Evolutionary conservation across 1,284 basidiomycete species (phyloP).

Genomic region (Fomitopsis schrenkii): DNA sequence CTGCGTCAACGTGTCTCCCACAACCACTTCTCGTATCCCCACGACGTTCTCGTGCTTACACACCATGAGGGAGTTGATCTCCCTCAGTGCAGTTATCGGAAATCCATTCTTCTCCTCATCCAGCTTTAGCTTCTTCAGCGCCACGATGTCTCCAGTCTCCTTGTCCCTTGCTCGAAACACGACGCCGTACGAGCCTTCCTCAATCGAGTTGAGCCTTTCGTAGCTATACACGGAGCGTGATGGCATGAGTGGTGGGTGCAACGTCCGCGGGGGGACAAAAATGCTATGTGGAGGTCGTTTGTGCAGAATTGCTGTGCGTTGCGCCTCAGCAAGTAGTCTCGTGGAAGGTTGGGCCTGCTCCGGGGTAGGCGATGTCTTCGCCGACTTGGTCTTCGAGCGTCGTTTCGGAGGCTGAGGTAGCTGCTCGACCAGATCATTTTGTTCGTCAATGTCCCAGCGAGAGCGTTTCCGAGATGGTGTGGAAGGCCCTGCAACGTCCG

Average conservation of each 20-base stretch:
- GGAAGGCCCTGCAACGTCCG: conserved; percentile 18
- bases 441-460: conserved; percentile 62
- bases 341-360: conserved; percentile 6
- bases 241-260: conserved; percentile 72
- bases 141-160: conserved; percentile 91
- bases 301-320: conserved; percentile 11
- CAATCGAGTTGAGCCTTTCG: conserved; percentile 95
- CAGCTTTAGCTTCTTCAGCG: conserved; percentile 96
- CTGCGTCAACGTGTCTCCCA: conserved; percentile 99
- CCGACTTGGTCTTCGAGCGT: conserved; percentile 16
- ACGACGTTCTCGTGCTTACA: conserved; percentile 96
- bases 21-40: conserved; percentile 92
- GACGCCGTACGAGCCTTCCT: conserved; percentile 98
- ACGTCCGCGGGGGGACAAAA: conserved; percentile 71
- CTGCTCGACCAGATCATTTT: conserved; percentile 16
- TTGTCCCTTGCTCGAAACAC: conserved; percentile 96
- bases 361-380: conserved; percentile 10
- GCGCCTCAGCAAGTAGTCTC: conserved; percentile 1
- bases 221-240: conserved; percentile 92
- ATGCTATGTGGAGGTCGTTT: conserved; percentile 44
- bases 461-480: conserved; percentile 61
- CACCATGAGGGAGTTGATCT: conserved; percentile 92
- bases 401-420: conserved; percentile 22
- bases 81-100: conserved; percentile 94
- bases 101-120: conserved; percentile 98